Evolutionary conservation across 2,329 filamentous ascomycete species (phyloP), one percentile per base, ranked within the genome.

Genomic region (Monosporascus sp.): DNA sequence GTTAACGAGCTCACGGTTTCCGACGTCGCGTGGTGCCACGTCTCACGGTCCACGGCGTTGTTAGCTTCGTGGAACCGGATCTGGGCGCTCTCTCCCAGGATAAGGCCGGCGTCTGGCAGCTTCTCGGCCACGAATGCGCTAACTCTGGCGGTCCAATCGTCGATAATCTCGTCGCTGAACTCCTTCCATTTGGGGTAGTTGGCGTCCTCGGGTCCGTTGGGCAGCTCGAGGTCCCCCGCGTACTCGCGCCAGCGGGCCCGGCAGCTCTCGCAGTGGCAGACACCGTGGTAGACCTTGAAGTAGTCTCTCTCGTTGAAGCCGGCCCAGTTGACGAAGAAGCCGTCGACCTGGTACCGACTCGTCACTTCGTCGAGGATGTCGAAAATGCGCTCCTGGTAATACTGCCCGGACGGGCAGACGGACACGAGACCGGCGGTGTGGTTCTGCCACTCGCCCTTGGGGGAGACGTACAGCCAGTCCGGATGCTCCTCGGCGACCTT

Each of bases 251-350:
- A 59, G 24, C 52, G 41, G 2, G 22, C 8, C 24, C 51, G 25
- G 47, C 57, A 59, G 20, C 46, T 55, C 6, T 51, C 27, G 45
- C 56, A 58, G 41, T 60, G 58, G 35, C 56, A 58, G 6, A 60
- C 56, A 17, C 54, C 56, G 18, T 57, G 52, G 45, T 58, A 58
- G 9, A 50, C 43, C 14, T 55, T 50, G 50, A 52, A 57, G 37
- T 60, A 58, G 43, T 57, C 56, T 2, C 47, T 39, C 46, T 60
- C 58, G 51, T 58, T 58, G 35, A 52, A 50, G 35, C 49, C 53
- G 31, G 54, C 52, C 58, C 56, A 60, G 52, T 58, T 60, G 48
- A 60, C 44, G 52, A 60, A 60, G 52, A 60, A 58, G n/a, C 56
- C 56, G 31, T 57, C 56, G 20, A 58, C 20, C 3, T 49, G 43